phyloP scores from a whole-genome alignment of 768 basidiomycete genomes.

The Russula foetens region DNA sequence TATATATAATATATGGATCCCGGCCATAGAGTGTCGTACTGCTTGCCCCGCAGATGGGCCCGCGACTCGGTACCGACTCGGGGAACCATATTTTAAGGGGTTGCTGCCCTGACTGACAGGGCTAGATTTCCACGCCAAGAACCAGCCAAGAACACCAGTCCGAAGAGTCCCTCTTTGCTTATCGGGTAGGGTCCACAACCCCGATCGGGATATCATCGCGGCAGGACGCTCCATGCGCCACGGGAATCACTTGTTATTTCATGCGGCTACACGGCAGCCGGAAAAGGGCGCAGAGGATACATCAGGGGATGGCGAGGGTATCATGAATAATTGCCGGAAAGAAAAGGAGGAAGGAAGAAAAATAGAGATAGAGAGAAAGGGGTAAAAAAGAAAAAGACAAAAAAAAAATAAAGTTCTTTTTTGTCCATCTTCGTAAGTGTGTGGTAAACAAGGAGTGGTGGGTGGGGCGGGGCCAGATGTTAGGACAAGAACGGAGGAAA shows the following conservation, averaged over 20 bases:
- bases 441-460: constrained; percentile 7
- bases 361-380: background rate
- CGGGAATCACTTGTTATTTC: constrained; percentile 19
- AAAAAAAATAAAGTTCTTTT: constrained; percentile 1
- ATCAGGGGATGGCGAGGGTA: constrained; percentile 20
- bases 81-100: no score
- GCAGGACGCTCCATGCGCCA: constrained; percentile 6
- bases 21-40: no score
- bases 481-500: constrained; percentile 7
- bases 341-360: background rate
- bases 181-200: background rate
- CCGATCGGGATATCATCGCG: background rate
- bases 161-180: background rate
- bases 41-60: no score
- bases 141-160: no score
- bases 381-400: background rate
- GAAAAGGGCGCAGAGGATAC: constrained; percentile 13
- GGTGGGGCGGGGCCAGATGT: constrained; percentile 7
- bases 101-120: no score
- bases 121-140: background rate
- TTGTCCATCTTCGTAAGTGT: constrained; percentile 11
- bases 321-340: constrained; percentile 19
- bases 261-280: constrained; percentile 18
- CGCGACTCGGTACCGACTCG: no score
- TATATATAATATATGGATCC: no score